Evolutionary conservation across 768 basidiomycete genomes (phyloP), one percentile per base, ranked within the genome.

Genomic region (Suillus paluster): DNA sequence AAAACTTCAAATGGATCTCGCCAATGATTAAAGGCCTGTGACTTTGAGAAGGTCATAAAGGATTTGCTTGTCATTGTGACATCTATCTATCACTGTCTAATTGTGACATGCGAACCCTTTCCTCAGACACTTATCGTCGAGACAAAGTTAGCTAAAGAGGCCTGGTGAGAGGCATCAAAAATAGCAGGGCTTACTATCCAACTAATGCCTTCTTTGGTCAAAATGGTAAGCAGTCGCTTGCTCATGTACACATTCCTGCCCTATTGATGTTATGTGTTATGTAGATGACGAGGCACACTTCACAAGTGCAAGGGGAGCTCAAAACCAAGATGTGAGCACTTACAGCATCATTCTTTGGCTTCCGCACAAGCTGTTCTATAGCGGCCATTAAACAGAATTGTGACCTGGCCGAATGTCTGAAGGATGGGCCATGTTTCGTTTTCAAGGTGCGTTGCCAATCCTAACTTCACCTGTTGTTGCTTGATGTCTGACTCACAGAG

Each of bases 91-190:
- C 50, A 67, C 4, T 69, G 66, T 55, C 44, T 64, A 10, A 53
- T 73, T 23, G 66, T 60, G 7, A 68, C 67, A 2, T 27, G 46
- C 1, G 60, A 62, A 6, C 66, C 64, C 15, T 75, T 68, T 54
- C 73, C 72, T 9, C 63, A 68, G n/a, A 36, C 48, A 15, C 34
- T 41, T 9, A 17, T 57, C 15, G 25, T 50, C 6, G 56, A 62
- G 56, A 58, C n/a, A 4, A 25, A 34, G 46, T 12, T 62, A 12
- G 61, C 61, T 4, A 33, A 42, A 48, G 48, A 62, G 21, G 46
- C 42, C 19, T 62, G 61, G 56, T 9, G 6, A 2, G 38, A 58
- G 19, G 45, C 61, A 25, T 61, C 41, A 36, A 25, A 44, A 5
- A 38, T 30, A 23, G 45, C 42, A 21, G 33, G 15, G 1, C 50